A percentile compares a stretch with the other conserved stretches of the same genome.
Evolutionary conservation across 163 green algal species (phyloP).

Genomic region (Dunaliella salina): DNA sequence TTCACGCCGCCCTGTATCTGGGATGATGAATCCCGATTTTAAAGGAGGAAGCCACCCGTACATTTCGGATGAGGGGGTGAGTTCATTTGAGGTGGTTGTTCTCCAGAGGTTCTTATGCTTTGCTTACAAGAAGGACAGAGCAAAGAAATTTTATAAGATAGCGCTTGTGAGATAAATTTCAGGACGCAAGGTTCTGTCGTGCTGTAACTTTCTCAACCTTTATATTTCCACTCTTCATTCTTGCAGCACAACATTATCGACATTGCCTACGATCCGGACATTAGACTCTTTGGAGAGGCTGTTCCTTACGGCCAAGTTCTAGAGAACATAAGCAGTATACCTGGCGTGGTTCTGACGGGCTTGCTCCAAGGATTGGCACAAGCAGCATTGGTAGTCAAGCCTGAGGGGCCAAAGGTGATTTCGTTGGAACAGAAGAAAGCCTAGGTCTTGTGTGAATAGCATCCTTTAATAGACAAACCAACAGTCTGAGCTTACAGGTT

Average conservation of each 20-base stretch:
- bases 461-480: too few species aligned
- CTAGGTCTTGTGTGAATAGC: not conserved
- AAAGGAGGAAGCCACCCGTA: not conserved
- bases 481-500: too few species aligned
- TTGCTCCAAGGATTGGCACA: not conserved
- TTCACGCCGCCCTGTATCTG: slow-evolving; percentile 28
- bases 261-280: not conserved
- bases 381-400: not conserved
- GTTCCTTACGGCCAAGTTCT: not conserved
- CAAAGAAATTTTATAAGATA: too few species aligned
- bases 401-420: not conserved
- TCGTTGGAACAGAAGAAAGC: not conserved
- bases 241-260: slow-evolving; percentile 10
- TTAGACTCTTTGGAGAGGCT: not conserved
- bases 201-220: not conserved
- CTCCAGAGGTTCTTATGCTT: too few species aligned
- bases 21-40: not conserved
- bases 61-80: not conserved
- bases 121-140: too few species aligned
- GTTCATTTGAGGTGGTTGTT: not conserved
- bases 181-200: too few species aligned
- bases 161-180: too few species aligned
- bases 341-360: not conserved
- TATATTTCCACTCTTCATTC: too few species aligned
- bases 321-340: not conserved